These are phyloP conservation scores for Viola odorata DNA, from an alignment of 345 rosid genomes.

Conservation along the genomic window DNA sequence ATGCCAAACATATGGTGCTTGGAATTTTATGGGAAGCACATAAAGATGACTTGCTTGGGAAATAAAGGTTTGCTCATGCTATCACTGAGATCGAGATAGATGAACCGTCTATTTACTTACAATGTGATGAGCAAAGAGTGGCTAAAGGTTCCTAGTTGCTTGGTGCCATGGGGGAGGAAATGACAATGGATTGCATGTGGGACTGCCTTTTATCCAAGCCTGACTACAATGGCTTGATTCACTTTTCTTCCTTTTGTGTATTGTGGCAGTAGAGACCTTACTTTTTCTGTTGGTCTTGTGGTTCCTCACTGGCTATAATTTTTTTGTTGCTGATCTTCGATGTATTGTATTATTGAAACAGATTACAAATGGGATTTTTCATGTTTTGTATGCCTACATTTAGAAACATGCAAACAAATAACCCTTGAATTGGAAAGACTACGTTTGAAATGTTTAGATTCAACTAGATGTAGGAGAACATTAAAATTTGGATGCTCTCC, in stretches of 20 bases:
- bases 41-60: slow-evolving; percentile 97
- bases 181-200: slow-evolving; percentile 94
- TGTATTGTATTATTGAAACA: slow-evolving; percentile 3
- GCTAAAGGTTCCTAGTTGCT: slow-evolving; percentile 78
- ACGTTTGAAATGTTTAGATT: not conserved
- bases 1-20: slow-evolving; percentile 99
- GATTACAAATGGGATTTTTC: slow-evolving; percentile 2
- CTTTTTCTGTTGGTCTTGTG: slow-evolving; percentile 6
- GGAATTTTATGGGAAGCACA: slow-evolving; percentile 99
- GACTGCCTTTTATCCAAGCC: slow-evolving; percentile 79
- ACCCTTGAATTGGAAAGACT: not conserved
- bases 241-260: slow-evolving; percentile 4
- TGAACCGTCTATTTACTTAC: slow-evolving; percentile 82
- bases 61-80: slow-evolving; percentile 91
- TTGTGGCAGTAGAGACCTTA: not conserved
- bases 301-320: slow-evolving; percentile 3
- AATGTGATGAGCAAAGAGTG: slow-evolving; percentile 70
- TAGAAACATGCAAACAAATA: slow-evolving; percentile 1
- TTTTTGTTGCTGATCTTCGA: slow-evolving; percentile 4
- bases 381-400: not conserved
- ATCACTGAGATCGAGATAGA: slow-evolving; percentile 80
- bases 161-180: slow-evolving; percentile 66
- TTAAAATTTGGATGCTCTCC: too few relatives aligned
- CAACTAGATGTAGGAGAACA: too few relatives aligned
- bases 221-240: slow-evolving; percentile 54